phyloP scores from a whole-genome alignment of 2,329 filamentous ascomycete species.

The Neonectria magnoliae region DNA sequence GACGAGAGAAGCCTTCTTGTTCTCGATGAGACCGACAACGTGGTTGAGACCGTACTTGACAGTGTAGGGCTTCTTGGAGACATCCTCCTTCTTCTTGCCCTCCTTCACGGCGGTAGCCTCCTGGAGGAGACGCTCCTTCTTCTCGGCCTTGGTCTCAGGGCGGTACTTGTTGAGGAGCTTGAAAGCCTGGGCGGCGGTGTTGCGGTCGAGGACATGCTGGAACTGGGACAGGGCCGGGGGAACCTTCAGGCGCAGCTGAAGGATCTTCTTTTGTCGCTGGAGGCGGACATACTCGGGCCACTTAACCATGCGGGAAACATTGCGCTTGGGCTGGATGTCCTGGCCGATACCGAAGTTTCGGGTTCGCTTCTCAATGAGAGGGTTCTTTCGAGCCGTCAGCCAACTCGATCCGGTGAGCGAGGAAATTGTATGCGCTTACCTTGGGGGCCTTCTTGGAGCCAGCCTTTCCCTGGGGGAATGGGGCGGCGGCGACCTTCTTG shows the following conservation, averaged over 20 bases:
- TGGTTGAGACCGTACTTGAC: conserved; percentile 99
- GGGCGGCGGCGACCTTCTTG: conserved; percentile 98
- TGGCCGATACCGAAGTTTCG: conserved; percentile 99
- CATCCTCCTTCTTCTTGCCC: conserved; percentile 99
- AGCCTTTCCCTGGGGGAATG: conserved; percentile 95
- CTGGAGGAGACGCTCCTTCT: conserved; percentile 99
- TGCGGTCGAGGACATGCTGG: conserved; percentile 95
- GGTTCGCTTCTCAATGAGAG: conserved; percentile 97
- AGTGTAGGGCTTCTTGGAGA: conserved; percentile 99
- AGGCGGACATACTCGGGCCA: conserved; percentile 99
- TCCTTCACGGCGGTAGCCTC: conserved; percentile 98
- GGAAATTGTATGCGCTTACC: conserved; percentile 67
- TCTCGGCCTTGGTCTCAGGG: conserved; percentile 98
- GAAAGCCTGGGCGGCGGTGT: conserved; percentile 95
- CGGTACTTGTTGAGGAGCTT: conserved; percentile 99
- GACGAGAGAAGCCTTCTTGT: conserved; percentile 99
- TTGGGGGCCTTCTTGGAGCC: conserved; percentile 90
- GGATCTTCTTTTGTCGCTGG: conserved; percentile 93
- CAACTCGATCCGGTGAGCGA: not conserved
- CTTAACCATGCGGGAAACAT: conserved; percentile 98
- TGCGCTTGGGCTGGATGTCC: conserved; percentile 96
- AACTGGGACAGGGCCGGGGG: conserved; percentile 98
- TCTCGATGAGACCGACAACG: conserved; percentile 96
- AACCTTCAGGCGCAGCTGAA: conserved; percentile 98
- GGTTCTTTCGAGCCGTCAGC: conserved; percentile 73